Percentiles rank a stretch among this genome's conserved stretches.
Evolutionary conservation across 805 yeast genomes (phyloP).

Genomic region (Schizosaccharomyces octosporus): DNA sequence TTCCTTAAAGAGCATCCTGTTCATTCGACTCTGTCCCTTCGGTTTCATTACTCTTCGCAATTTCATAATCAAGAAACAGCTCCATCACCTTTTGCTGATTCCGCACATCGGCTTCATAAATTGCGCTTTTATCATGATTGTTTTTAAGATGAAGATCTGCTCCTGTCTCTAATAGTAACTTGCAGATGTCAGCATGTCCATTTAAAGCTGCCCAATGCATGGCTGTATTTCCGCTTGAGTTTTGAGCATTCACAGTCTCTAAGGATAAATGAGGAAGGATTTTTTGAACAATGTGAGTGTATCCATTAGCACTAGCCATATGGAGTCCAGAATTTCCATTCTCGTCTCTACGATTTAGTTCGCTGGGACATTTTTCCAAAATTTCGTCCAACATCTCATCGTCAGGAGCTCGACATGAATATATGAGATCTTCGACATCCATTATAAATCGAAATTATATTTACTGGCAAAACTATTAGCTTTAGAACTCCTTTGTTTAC

Average conservation of each 20-base stretch:
- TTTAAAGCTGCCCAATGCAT: conserved; percentile 89
- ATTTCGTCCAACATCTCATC: conserved; percentile 32
- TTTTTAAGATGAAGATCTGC: conserved; percentile 71
- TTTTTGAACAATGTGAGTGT: conserved; percentile 13
- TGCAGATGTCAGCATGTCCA: conserved; percentile 53
- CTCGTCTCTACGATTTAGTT: conserved; percentile 5
- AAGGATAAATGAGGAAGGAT: not conserved
- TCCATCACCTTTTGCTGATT: conserved; percentile 53
- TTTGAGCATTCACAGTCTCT: conserved; percentile 19
- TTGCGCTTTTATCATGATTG: conserved; percentile 51
- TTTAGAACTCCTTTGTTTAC: not conserved
- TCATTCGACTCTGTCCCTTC: conserved; percentile 19
- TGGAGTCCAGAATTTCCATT: conserved; percentile 52
- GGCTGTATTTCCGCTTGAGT: conserved; percentile 77
- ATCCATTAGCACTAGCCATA: conserved; percentile 93
- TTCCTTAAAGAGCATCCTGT: conserved; percentile 3
- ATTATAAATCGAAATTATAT: conserved; percentile 20
- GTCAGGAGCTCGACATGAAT: conserved; percentile 76
- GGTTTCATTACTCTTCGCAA: conserved; percentile 30
- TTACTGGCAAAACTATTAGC: not conserved
- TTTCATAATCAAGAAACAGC: conserved; percentile 47
- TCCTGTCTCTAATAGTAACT: conserved; percentile 44
- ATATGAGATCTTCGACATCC: conserved; percentile 57
- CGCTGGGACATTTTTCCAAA: conserved; percentile 16
- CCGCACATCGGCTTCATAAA: conserved; percentile 70